A percentile compares a stretch with the other conserved stretches of the same genome.
These are phyloP conservation scores for Colletotrichum costaricense DNA, from an alignment of 2,329 filamentous ascomycete genomes.

Conservation along the genomic window DNA sequence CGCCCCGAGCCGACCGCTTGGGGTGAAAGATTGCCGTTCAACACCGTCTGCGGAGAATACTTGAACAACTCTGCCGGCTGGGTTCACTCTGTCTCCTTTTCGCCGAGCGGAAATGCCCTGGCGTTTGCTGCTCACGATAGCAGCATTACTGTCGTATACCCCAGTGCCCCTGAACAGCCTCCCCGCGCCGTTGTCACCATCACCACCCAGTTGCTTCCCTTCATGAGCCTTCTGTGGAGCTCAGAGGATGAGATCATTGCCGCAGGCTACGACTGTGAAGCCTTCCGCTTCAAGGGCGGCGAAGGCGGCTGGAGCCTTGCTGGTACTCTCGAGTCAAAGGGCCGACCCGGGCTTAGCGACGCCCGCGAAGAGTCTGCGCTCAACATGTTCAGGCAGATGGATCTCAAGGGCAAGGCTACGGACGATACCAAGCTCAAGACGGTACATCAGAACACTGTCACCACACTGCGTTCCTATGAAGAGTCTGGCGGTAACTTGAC, in stretches of 20 bases:
- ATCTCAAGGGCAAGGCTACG: slow-evolving; percentile 91
- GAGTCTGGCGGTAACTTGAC: slow-evolving; percentile 71
- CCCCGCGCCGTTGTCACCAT: slow-evolving; percentile 92
- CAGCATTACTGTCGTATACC: slow-evolving; percentile 96
- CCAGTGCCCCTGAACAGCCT: slow-evolving; percentile 88
- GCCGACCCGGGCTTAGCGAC: slow-evolving; percentile 68
- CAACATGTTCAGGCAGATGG: slow-evolving; percentile 99
- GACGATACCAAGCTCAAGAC: slow-evolving; percentile 96
- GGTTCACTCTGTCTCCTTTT: slow-evolving; percentile 95
- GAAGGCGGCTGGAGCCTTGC: slow-evolving; percentile 85
- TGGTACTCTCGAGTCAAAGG: slow-evolving; percentile 83
- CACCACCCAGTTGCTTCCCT: slow-evolving; percentile 89
- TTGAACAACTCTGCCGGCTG: slow-evolving; percentile 96
- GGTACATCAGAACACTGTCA: slow-evolving; percentile 96
- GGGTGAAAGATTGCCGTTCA: slow-evolving; percentile 97
- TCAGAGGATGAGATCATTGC: slow-evolving; percentile 93
- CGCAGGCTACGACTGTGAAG: slow-evolving; percentile 90
- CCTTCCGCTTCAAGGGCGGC: slow-evolving; percentile 86
- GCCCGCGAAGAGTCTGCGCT: slow-evolving; percentile 89
- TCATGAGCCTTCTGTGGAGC: slow-evolving; percentile 93
- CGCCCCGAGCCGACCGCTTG: slow-evolving; percentile 88
- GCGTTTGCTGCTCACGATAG: slow-evolving; percentile 96
- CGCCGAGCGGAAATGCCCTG: slow-evolving; percentile 90
- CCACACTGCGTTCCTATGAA: slow-evolving; percentile 82
- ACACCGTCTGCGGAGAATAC: slow-evolving; percentile 97